Evolutionary conservation across 495 filamentous ascomycete species (phyloP).

Genomic region (Aspergillus steynii): DNA sequence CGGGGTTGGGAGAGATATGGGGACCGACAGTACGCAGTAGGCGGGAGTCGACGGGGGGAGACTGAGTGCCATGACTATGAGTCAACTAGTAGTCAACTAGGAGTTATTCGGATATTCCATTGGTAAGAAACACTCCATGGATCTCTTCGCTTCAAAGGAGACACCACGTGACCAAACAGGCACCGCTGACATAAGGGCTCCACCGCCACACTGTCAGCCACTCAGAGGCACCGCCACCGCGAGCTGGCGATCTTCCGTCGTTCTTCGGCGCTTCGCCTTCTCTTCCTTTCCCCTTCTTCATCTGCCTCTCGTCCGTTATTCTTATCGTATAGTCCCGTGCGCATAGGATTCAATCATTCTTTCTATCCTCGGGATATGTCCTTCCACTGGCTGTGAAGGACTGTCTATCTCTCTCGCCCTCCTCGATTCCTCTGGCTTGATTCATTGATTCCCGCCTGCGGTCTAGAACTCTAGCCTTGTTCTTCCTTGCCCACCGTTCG

Average conservation of each 20-base stretch:
- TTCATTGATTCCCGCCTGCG: slow-evolving; percentile 1
- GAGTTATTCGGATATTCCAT: too few relatives aligned
- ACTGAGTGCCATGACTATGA: too few relatives aligned
- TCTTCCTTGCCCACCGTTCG: slow-evolving; percentile 12
- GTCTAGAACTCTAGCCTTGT: slow-evolving; percentile 18
- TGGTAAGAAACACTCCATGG: too few relatives aligned
- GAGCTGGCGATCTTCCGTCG: slow-evolving; percentile 18
- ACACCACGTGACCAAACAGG: not conserved
- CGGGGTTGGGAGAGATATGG: too few relatives aligned
- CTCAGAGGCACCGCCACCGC: slow-evolving; percentile 16
- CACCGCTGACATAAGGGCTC: slow-evolving; percentile 21
- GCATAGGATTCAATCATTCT: slow-evolving; percentile 5
- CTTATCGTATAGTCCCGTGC: slow-evolving; percentile 5
- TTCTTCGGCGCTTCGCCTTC: slow-evolving; percentile 15
- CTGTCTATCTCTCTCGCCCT: not conserved
- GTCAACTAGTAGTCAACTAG: too few relatives aligned
- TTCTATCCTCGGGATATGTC: slow-evolving; percentile 6
- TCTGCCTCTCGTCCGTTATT: slow-evolving; percentile 13
- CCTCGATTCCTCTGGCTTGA: not conserved
- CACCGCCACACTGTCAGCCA: not conserved
- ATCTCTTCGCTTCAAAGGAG: too few relatives aligned
- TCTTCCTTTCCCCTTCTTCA: slow-evolving; percentile 11
- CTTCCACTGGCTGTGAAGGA: slow-evolving; percentile 20
- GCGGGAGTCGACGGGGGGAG: too few relatives aligned
- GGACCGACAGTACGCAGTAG: too few relatives aligned